A percentile compares a stretch with the other conserved stretches of the same genome.
Evolutionary conservation across 345 rosid species (phyloP).

Genomic region (Gynandropsis gynandra): DNA sequence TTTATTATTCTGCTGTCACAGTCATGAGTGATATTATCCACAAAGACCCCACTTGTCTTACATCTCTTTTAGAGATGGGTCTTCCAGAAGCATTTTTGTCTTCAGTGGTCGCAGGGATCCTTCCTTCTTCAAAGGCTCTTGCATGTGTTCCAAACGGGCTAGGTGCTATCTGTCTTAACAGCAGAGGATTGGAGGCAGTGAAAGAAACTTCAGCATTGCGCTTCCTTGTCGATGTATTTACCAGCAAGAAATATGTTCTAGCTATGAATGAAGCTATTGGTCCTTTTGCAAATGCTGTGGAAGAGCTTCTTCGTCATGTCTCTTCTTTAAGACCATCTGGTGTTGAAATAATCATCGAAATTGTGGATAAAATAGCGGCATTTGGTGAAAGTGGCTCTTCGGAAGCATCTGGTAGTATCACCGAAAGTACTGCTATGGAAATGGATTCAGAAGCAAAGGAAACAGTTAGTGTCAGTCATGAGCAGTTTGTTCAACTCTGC

Average conservation of each 20-base stretch:
- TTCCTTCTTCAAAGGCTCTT: conserved; percentile 93
- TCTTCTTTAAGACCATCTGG: conserved; percentile 73
- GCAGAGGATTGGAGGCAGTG: conserved; percentile 85
- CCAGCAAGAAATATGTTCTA: conserved; percentile 77
- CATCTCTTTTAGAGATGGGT: conserved; percentile 71
- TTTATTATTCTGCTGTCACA: conserved; percentile 89
- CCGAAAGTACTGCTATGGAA: conserved; percentile 70
- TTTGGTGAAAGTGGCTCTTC: conserved; percentile 40
- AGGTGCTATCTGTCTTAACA: conserved; percentile 90
- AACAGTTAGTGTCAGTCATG: conserved; percentile 55
- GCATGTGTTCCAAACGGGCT: conserved; percentile 90
- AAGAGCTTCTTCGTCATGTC: conserved; percentile 94
- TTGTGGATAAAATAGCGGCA: conserved; percentile 69
- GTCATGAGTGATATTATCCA: conserved; percentile 96
- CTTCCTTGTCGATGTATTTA: conserved; percentile 76
- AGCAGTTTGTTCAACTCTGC: conserved; percentile 77
- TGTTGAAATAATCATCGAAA: conserved; percentile 85
- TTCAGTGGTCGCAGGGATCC: conserved; percentile 72
- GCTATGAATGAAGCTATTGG: conserved; percentile 93
- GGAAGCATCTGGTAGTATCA: conserved; percentile 44
- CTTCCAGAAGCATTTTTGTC: conserved; percentile 90
- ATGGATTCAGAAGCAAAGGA: conserved; percentile 73
- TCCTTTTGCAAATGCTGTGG: conserved; percentile 91
- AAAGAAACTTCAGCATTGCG: conserved; percentile 73
- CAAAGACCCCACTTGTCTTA: conserved; percentile 88